Conservation (phyloP, 768 basidiomycete genomes). For the Rhizopogon roseolus region DNA sequence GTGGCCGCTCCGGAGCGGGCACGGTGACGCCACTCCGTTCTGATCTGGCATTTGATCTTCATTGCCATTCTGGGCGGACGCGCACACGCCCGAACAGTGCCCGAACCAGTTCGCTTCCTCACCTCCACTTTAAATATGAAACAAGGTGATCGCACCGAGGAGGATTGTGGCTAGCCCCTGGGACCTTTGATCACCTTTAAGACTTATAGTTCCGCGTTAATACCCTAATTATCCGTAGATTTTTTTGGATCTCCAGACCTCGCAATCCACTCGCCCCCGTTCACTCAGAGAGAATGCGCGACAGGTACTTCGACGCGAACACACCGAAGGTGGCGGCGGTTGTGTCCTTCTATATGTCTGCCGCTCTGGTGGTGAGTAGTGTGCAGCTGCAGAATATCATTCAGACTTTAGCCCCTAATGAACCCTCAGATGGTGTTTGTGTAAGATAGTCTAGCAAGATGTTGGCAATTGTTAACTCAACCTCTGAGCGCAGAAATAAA, state of each 20-base stretch:
- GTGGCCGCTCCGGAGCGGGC: neutral
- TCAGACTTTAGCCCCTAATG: conserved; percentile 1
- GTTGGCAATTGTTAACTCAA: neutral
- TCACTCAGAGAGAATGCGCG: conserved; percentile 7
- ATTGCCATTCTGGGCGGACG: neutral
- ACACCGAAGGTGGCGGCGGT: conserved; percentile 60
- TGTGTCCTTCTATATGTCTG: conserved; percentile 73
- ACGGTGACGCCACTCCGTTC: conserved; percentile 1
- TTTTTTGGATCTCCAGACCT: no score
- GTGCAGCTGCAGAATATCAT: neutral
- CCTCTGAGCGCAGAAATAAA: conserved; percentile 52
- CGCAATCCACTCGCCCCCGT: neutral
- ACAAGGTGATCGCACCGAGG: no score
- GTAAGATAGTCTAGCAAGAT: conserved; percentile 20
- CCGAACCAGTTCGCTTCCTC: neutral
- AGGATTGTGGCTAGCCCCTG: no score
- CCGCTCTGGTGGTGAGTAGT: conserved; percentile 63
- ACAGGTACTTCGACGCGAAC: conserved; percentile 24
- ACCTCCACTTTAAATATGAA: neutral
- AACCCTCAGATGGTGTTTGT: conserved; percentile 45
- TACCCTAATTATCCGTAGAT: neutral
- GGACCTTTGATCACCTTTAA: neutral
- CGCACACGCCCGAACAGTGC: neutral
- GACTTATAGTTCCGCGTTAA: neutral
- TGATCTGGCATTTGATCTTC: neutral